Base-by-base conservation (phyloP, 1,284 basidiomycete species). In the Erythrobasidium hasegawianum region DNA sequence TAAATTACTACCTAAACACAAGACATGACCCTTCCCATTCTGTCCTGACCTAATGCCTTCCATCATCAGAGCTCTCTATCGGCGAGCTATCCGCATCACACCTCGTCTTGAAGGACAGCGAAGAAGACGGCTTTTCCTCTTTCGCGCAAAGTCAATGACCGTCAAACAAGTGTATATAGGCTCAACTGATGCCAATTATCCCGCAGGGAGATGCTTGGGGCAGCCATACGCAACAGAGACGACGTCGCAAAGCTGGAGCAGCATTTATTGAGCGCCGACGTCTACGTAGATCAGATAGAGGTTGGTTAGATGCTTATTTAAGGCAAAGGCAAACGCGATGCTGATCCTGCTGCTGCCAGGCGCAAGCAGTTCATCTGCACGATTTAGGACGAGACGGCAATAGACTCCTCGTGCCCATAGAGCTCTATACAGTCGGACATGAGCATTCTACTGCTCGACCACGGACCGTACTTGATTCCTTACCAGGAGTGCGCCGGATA, bases 221-320 rank as follows among this genome's bases (percentile, higher is more conserved):
- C 40, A 7, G 62, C 62, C 0, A 52, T 49, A 26, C 41, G 33
- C 13, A 22, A 57, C 14, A 33, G 38, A 2, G 14, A 39, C 29
- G 45, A 57, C 4, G 18, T 26, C 8, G 38, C 18, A 10, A 57
- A 57, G n/a, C 14, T 58, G 14, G 45, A 57, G 18, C 38, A 57
- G 13, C 54, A 50, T 49, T 20, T 65, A 24, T 13, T 65, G 1
- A 26, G 26, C 9, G 62, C 54, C 5, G 62, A 65, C 24, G n/a
- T 65, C 7, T 65, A 65, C 45, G 55, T 65, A 8, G 62, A 65
- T 24, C 40, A 65, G 16, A 47, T 65, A 4, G 45, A 58, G 24
- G 62, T 65, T 18, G 8, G 62, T 33, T 33, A 22, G 18, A 24
- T 7, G 22, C 16, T 18, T n/a, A 10, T 41, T 10, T n/a, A 10